Evolutionary conservation across 495 filamentous ascomycete species (phyloP).

Genomic region (Tuber calosporum): DNA sequence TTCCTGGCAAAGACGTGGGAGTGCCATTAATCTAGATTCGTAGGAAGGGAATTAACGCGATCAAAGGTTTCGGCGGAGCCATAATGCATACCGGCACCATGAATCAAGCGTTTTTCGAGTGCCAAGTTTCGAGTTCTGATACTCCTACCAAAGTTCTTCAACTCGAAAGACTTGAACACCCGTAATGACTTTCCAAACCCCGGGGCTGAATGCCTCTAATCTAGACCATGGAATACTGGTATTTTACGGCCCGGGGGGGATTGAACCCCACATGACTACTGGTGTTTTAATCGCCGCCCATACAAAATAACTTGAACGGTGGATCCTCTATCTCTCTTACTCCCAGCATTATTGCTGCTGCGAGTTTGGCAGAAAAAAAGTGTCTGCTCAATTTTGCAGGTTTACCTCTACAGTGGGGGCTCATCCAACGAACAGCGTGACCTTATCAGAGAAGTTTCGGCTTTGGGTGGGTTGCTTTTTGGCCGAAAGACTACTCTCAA

Average conservation of each 20-base stretch:
- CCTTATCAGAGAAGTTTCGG: neutral
- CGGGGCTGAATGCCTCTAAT: neutral
- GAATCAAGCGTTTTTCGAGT: too few species aligned
- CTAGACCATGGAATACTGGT: too few species aligned
- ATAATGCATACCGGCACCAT: too few species aligned
- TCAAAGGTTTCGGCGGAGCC: too few species aligned
- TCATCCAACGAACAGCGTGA: neutral
- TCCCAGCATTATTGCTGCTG: neutral
- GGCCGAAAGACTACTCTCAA: neutral
- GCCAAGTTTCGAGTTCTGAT: too few species aligned
- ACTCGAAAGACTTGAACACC: too few species aligned
- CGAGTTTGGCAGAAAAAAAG: neutral
- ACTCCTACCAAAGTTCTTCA: too few species aligned
- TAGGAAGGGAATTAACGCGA: too few species aligned
- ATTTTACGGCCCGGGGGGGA: neutral
- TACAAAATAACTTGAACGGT: neutral
- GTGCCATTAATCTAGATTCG: too few species aligned
- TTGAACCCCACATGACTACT: neutral
- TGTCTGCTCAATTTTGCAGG: neutral
- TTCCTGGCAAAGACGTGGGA: too few species aligned
- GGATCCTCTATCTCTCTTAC: neutral
- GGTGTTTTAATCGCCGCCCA: neutral
- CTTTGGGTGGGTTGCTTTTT: neutral
- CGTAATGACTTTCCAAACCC: too few species aligned
- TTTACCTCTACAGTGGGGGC: neutral